A percentile compares a stretch with the other conserved stretches of the same genome.
These are phyloP conservation scores for Rhizoctonia solani DNA, from an alignment of 1,284 basidiomycete genomes.

Conservation along the genomic window DNA sequence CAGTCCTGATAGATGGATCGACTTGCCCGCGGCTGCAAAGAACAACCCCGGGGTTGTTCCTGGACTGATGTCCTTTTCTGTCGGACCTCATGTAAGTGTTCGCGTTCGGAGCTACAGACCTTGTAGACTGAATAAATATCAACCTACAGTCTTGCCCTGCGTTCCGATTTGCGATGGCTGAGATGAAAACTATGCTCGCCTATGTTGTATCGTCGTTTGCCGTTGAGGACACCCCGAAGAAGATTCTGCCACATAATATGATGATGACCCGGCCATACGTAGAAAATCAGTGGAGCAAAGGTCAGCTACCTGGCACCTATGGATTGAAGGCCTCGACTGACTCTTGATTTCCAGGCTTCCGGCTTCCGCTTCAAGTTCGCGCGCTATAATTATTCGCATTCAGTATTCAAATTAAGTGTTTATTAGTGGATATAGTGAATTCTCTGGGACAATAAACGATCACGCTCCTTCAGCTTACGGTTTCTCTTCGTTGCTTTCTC, in stretches of 20 bases:
- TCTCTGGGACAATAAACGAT: neutral
- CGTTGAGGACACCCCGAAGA: conserved; percentile 41
- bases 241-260: conserved; percentile 41
- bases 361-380: conserved; percentile 30
- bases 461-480: conserved; percentile 13
- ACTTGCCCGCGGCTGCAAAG: conserved; percentile 49
- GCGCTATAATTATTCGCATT: conserved; percentile 23
- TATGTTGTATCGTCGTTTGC: conserved; percentile 46
- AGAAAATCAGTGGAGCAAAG: conserved; percentile 44
- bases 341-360: neutral
- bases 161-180: conserved; percentile 68
- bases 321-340: neutral
- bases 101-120: conserved; percentile 15
- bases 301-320: conserved; percentile 24
- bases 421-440: neutral
- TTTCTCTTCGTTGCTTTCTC: neutral
- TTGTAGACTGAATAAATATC: conserved; percentile 54
- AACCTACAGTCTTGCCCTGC: conserved; percentile 68
- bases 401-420: neutral
- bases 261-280: conserved; percentile 48
- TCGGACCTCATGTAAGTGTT: conserved; percentile 27
- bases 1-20: conserved; percentile 64
- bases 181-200: conserved; percentile 52
- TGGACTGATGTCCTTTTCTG: conserved; percentile 64
- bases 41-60: conserved; percentile 64